Percentiles rank a stretch among this genome's conserved stretches.
These are phyloP conservation scores for Cyclocybe cylindracea DNA, from an alignment of 768 basidiomycete genomes.

Conservation along the genomic window DNA sequence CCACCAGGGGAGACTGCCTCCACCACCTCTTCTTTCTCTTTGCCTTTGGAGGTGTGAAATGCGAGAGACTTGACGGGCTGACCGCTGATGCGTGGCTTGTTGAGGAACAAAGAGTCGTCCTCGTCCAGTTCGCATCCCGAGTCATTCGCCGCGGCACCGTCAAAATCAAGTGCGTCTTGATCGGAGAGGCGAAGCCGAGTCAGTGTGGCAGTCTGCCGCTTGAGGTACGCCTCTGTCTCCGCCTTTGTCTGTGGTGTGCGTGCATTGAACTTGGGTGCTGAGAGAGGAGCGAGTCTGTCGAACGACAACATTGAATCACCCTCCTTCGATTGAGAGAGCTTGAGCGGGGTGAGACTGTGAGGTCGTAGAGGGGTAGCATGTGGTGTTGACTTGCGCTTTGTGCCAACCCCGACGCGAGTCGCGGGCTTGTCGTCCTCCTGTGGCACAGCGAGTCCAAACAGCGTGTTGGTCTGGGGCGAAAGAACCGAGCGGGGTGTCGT, in stretches of 20 bases:
- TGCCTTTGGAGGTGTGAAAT: slow-evolving; percentile 34
- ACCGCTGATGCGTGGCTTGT: slow-evolving; percentile 20
- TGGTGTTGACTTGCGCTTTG: slow-evolving; percentile 65
- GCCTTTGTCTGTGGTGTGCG: slow-evolving; percentile 55
- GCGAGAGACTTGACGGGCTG: slow-evolving; percentile 15
- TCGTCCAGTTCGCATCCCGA: slow-evolving; percentile 54
- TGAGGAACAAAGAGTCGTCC: slow-evolving; percentile 37
- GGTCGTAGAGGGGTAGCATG: slow-evolving; percentile 58
- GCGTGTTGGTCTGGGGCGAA: slow-evolving; percentile 33
- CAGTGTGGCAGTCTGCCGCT: slow-evolving; percentile 63
- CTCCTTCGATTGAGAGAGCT: slow-evolving; percentile 39
- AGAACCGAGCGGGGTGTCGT: slow-evolving; percentile 42
- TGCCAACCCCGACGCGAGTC: slow-evolving; percentile 46
- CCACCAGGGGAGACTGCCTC: slow-evolving; percentile 78
- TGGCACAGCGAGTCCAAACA: slow-evolving; percentile 18
- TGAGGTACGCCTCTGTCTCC: slow-evolving; percentile 51
- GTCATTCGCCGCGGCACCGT: slow-evolving; percentile 48
- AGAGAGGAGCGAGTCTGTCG: slow-evolving; percentile 56
- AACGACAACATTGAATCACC: slow-evolving; percentile 43
- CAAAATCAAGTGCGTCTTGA: slow-evolving; percentile 45
- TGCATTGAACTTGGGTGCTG: slow-evolving; percentile 48
- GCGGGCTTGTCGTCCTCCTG: slow-evolving; percentile 19
- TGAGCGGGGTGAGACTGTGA: slow-evolving; percentile 47
- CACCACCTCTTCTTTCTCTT: slow-evolving; percentile 55
- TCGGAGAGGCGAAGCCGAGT: slow-evolving; percentile 64